Base-by-base conservation (phyloP, 2,329 filamentous ascomycete species). In the Aspergillus fumigatus region DNA sequence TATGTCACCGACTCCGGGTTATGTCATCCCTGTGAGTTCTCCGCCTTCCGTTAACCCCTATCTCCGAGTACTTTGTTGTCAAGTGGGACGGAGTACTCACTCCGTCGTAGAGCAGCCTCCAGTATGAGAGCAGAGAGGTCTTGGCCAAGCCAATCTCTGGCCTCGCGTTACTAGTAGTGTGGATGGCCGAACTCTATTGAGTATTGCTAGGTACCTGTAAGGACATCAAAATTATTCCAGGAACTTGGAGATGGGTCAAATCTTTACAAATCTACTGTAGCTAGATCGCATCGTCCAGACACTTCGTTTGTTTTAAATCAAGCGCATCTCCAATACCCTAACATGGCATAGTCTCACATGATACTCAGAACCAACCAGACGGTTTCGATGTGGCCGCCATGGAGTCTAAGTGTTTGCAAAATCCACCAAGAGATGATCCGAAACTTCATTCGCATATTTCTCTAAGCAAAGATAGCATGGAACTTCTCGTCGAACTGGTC, bases 401-500 rank as follows among this genome's bases (percentile, higher is more conserved):
- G 32, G 7, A 38, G 14, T 38, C 6, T 6, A 17, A 38, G 5
- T 17, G 14, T 35, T 38, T 38, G 14, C 49, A 43, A 19, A 8
- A 43, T 43, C 21, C 40, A 21, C 10, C 40, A 21, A 10, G 10
- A 43, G 8, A 21, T 43, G 19, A 26, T 7, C 23, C 7, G 19
- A 11, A 23, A 47, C 21, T 25, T 23, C 43, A 25, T 14, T 3
- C 25, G 10, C 23, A 21, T 27, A 19, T 11, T 17, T 2, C 43
- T 26, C 56, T 55, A 73, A 6, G 71, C 70, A 60, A 66, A 73
- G 53, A 70, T 73, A 11, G 62, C 64, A 38, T 56, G 63, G 61
- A 75, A 75, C 48, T 73, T 74, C 32, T 40, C 53, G 51, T 74
- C 63, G 53, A 75, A 75, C 50, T 72, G 69, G 4, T 5, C 48